Conservation (phyloP, 2,329 filamentous ascomycete genomes). For the Cadophora sp. region DNA sequence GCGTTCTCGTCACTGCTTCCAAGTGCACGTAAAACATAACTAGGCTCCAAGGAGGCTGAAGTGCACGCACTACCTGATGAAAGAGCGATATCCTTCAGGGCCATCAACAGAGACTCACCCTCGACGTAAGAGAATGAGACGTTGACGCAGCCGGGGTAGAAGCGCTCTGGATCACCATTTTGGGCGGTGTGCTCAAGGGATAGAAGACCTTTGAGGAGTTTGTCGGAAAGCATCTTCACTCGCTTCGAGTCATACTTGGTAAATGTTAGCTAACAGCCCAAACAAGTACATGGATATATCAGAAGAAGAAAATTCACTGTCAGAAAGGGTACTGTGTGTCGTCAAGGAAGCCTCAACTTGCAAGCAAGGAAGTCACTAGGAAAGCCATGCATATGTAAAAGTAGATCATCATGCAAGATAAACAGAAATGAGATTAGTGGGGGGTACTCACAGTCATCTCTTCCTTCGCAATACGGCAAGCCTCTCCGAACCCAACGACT, state of each 20-base stretch:
- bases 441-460: constrained; percentile 80
- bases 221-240: constrained; percentile 82
- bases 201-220: constrained; percentile 81
- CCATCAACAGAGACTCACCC: constrained; percentile 97
- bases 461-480: constrained; percentile 87
- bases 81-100: constrained; percentile 94
- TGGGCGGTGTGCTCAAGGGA: constrained; percentile 90
- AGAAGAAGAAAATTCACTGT: constrained; percentile 20
- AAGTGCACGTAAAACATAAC: constrained; percentile 91
- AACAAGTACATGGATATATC: constrained; percentile 39
- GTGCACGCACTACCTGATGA: constrained; percentile 98
- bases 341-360: constrained; percentile 48
- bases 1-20: constrained; percentile 97
- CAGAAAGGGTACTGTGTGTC: constrained; percentile 45
- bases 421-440: constrained; percentile 27
- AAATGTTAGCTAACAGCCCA: constrained; percentile 35
- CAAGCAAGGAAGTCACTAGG: constrained; percentile 67
- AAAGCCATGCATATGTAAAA: constrained; percentile 88
- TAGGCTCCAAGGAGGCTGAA: constrained; percentile 93
- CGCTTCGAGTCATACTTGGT: constrained; percentile 88
- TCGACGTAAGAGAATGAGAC: constrained; percentile 99
- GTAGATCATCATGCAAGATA: constrained; percentile 75
- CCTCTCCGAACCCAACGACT: constrained; percentile 93
- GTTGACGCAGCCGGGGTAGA: constrained; percentile 97
- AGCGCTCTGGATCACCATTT: constrained; percentile 82